A percentile compares a stretch with the other conserved stretches of the same genome.
phyloP scores from a whole-genome alignment of 176 grass and related monocot species.

The Rhynchospora pubera region DNA sequence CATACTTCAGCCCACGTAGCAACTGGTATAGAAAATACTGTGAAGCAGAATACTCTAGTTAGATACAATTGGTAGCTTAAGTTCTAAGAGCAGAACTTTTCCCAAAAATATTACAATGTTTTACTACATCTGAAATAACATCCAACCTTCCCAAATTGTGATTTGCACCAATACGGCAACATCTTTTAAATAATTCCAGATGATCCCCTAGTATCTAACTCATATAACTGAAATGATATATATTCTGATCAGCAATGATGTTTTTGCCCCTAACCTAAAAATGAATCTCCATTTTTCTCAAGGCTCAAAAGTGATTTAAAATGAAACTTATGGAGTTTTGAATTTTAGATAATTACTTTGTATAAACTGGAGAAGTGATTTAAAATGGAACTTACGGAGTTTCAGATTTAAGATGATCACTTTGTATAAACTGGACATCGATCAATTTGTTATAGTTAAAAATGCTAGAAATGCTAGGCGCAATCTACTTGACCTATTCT shows the following conservation, averaged over 20 bases:
- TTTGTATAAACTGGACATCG: background rate
- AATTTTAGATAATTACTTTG: background rate
- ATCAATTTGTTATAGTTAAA: background rate
- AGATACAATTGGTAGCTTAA: background rate
- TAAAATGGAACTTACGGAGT: no score
- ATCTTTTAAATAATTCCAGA: background rate
- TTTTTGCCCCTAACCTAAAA: background rate
- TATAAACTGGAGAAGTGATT: no score
- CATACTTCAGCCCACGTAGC: constrained; percentile 83
- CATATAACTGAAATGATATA: background rate
- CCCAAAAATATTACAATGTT: background rate
- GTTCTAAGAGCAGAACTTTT: background rate
- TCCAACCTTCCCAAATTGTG: background rate
- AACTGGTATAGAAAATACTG: constrained; percentile 96
- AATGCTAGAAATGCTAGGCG: background rate
- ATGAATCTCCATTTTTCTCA: background rate
- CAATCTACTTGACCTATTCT: background rate
- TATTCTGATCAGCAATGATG: background rate
- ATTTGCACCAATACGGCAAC: background rate
- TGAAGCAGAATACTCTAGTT: constrained; percentile 29
- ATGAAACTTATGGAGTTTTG: background rate
- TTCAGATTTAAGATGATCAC: no score
- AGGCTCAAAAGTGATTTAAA: background rate
- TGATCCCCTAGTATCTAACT: background rate
- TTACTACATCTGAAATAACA: background rate